A percentile compares a stretch with the other conserved stretches of the same genome.
These are phyloP conservation scores for Naematelia encephala DNA, from an alignment of 768 basidiomycete genomes.

Conservation along the genomic window DNA sequence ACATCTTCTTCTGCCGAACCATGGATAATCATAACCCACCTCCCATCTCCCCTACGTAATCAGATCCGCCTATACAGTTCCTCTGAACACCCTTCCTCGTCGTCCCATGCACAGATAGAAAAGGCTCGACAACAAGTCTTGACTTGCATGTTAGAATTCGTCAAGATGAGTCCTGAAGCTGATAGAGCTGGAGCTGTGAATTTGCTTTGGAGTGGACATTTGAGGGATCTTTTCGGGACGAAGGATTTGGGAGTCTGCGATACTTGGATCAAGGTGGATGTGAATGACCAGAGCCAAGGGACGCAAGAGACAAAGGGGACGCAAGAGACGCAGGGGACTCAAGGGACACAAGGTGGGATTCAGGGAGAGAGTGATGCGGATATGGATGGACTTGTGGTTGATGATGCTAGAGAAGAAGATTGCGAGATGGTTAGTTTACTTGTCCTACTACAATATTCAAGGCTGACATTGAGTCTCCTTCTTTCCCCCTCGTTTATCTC, in stretches of 20 bases:
- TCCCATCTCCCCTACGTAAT: background rate
- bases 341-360: background rate
- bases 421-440: constrained; percentile 4
- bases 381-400: background rate
- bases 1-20: background rate
- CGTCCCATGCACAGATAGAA: background rate
- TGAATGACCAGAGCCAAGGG: no score
- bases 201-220: background rate
- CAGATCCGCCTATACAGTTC: constrained; percentile 2
- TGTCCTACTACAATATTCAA: background rate
- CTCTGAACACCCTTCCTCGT: background rate
- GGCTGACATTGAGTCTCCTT: no score
- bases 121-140: background rate
- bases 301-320: no score
- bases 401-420: background rate
- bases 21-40: constrained; percentile 6
- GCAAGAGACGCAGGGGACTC: no score
- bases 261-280: background rate
- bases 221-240: background rate
- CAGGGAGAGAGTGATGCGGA: background rate
- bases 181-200: background rate
- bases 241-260: background rate
- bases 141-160: background rate
- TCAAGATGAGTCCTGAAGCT: background rate
- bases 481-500: no score